phyloP scores from a whole-genome alignment of 345 rosid genomes.

The Dipteronia sinensis region DNA sequence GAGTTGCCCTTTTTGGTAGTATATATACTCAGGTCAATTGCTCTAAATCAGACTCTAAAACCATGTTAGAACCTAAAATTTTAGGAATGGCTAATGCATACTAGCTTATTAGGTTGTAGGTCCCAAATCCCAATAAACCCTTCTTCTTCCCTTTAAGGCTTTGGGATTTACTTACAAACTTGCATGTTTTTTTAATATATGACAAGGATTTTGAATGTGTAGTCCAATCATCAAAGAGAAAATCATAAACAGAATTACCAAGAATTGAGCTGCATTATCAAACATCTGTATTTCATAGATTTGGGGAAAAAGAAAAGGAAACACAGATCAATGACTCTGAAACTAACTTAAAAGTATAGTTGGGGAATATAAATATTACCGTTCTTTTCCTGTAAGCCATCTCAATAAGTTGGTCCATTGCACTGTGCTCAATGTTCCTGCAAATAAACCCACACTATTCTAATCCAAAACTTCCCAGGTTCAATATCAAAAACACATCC shows the following conservation, averaged over 20 bases:
- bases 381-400: constrained; percentile 76
- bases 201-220: not conserved
- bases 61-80: not conserved
- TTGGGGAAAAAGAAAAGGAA: not conserved
- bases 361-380: constrained; percentile 49
- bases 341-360: not conserved
- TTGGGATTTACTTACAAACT: not conserved
- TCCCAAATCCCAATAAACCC: not conserved
- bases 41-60: not conserved
- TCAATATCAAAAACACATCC: constrained; percentile 16
- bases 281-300: constrained; percentile 1
- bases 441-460: constrained; percentile 29
- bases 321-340: not conserved
- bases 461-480: constrained; percentile 15
- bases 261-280: not conserved
- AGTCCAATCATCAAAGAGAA: not conserved
- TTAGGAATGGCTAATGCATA: not conserved
- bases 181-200: no score
- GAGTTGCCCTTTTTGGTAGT: not conserved
- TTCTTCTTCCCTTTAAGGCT: not conserved
- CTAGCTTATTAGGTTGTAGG: not conserved
- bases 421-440: constrained; percentile 76
- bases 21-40: not conserved
- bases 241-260: not conserved
- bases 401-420: constrained; percentile 87